Evolutionary conservation across 805 yeast species (phyloP).

Genomic region (Starmera quercuum): DNA sequence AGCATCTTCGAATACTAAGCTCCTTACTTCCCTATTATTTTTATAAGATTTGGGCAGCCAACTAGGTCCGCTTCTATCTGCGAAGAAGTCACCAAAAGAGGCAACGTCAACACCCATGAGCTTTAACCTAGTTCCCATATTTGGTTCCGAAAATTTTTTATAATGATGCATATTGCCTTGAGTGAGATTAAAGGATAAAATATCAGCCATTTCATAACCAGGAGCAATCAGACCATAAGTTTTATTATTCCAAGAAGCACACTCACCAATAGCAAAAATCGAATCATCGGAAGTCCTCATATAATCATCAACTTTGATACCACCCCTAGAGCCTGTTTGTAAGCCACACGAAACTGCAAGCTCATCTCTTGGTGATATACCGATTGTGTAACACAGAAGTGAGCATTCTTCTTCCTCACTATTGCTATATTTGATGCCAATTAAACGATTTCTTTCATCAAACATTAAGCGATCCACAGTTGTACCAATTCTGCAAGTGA

Average conservation of each 20-base stretch:
- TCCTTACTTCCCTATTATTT: constrained; percentile 15
- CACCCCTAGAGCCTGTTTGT: constrained; percentile 20
- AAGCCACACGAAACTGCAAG: constrained; percentile 20
- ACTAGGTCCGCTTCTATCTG: constrained; percentile 26
- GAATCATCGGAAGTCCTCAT: constrained; percentile 21
- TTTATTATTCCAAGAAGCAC: constrained; percentile 28
- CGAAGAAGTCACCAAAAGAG: constrained; percentile 30
- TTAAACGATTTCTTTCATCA: constrained; percentile 15
- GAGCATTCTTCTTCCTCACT: constrained; percentile 24
- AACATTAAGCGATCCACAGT: constrained; percentile 39
- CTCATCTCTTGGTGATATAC: constrained; percentile 28
- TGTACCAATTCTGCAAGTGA: constrained; percentile 43
- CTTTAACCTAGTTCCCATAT: constrained; percentile 27
- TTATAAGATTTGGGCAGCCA: constrained; percentile 26
- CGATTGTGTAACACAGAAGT: constrained; percentile 27
- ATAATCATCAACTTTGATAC: constrained; percentile 21
- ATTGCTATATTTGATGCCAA: constrained; percentile 19
- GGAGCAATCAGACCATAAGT: constrained; percentile 32
- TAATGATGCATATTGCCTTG: constrained; percentile 25
- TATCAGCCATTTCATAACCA: constrained; percentile 31
- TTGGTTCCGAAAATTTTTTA: constrained; percentile 24
- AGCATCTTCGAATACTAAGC: constrained; percentile 25
- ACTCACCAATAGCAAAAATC: constrained; percentile 28
- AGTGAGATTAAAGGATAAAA: constrained; percentile 25
- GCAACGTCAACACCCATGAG: constrained; percentile 32